Evolutionary conservation across 208 protist genomes (phyloP).

Genomic region (Leishmania tarentolae): DNA sequence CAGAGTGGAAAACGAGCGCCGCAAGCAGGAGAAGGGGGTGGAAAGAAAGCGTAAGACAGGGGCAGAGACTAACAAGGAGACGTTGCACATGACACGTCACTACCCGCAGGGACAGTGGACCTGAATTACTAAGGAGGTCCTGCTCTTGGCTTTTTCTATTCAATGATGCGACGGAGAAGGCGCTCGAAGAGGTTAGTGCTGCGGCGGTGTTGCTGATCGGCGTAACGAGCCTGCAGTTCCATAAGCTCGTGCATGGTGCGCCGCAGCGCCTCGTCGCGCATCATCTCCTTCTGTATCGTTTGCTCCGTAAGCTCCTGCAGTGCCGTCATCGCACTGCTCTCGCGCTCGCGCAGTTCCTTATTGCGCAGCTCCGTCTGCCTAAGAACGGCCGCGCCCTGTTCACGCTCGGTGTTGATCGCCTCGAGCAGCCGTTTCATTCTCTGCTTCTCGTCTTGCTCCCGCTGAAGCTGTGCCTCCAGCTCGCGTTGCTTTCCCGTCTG

Average conservation of each 20-base stretch:
- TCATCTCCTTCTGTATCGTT: slow-evolving; percentile 59
- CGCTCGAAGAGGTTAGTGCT: slow-evolving; percentile 45
- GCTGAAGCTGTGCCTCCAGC: slow-evolving; percentile 54
- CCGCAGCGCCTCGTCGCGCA: slow-evolving; percentile 68
- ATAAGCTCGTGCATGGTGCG: slow-evolving; percentile 63
- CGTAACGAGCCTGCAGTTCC: slow-evolving; percentile 58
- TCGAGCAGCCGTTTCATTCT: slow-evolving; percentile 61
- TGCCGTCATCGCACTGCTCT: slow-evolving; percentile 37
- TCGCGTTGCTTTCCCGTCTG: slow-evolving; percentile 63
- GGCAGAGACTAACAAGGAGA: background rate
- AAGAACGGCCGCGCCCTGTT: slow-evolving; percentile 58
- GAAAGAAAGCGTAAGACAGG: background rate
- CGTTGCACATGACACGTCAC: background rate
- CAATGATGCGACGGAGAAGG: slow-evolving; percentile 25
- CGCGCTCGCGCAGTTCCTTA: slow-evolving; percentile 61
- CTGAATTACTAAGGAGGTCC: background rate
- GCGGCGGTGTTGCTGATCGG: slow-evolving; percentile 40
- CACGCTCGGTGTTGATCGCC: slow-evolving; percentile 63
- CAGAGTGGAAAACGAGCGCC: background rate
- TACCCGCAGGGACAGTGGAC: background rate
- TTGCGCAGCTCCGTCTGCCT: slow-evolving; percentile 43
- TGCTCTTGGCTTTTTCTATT: slow-evolving; percentile 3
- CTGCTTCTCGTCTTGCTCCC: slow-evolving; percentile 66
- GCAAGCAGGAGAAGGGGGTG: background rate
- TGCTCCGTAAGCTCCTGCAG: slow-evolving; percentile 46